Conservation (phyloP, 2,329 filamentous ascomycete genomes). For the Diaporthe amygdali region DNA sequence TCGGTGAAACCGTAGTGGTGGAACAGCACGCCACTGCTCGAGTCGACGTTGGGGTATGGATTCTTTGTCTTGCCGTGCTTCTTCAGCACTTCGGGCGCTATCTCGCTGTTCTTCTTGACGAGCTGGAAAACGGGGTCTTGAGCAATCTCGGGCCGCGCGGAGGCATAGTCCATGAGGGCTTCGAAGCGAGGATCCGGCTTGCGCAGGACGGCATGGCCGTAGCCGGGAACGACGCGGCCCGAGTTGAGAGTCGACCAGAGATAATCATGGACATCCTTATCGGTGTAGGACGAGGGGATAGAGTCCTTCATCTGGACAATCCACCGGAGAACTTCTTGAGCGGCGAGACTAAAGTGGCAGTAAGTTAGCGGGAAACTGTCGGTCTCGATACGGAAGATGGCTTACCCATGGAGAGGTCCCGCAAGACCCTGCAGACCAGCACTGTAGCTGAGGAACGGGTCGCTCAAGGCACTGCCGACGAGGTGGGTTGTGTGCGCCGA, state of each 20-base stretch:
- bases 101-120: conserved; percentile 89
- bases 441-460: conserved; percentile 95
- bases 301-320: conserved; percentile 93
- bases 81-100: conserved; percentile 87
- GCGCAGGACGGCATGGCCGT: conserved; percentile 93
- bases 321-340: conserved; percentile 96
- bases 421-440: conserved; percentile 94
- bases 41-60: conserved; percentile 97
- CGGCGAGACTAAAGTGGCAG: conserved; percentile 70
- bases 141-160: conserved; percentile 82
- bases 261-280: conserved; percentile 85
- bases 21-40: conserved; percentile 91
- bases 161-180: conserved; percentile 94
- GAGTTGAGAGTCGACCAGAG: conserved; percentile 94
- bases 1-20: conserved; percentile 98
- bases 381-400: neutral
- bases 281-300: conserved; percentile 79
- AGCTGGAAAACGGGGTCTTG: conserved; percentile 90
- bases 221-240: conserved; percentile 91
- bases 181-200: conserved; percentile 97
- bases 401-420: conserved; percentile 83
- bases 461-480: conserved; percentile 91
- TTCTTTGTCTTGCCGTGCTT: conserved; percentile 99
- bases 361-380: neutral
- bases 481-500: conserved; percentile 95